Percentiles rank a stretch among this genome's conserved stretches.
phyloP scores from a whole-genome alignment of 495 filamentous ascomycete species.

The Neurospora discreta region DNA sequence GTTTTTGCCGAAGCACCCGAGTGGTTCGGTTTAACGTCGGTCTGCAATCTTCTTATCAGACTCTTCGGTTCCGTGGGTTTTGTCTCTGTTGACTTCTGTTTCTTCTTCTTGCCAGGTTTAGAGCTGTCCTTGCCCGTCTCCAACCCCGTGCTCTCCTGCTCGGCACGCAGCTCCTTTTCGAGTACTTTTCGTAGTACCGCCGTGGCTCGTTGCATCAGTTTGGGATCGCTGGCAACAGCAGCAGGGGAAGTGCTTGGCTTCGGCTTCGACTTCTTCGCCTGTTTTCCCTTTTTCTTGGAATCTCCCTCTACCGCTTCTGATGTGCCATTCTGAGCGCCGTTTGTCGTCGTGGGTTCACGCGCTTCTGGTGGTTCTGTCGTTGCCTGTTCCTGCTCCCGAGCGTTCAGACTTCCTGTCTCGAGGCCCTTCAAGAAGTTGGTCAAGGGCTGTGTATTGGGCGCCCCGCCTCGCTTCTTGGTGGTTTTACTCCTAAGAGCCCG shows the following conservation, averaged over 20 bases:
- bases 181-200: neutral
- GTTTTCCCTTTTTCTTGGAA: conserved; percentile 8
- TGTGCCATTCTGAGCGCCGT: neutral
- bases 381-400: neutral
- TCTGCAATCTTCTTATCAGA: neutral
- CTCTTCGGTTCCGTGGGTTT: neutral
- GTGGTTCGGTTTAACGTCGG: neutral
- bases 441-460: neutral
- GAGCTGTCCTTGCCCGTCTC: neutral
- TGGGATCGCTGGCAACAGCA: neutral
- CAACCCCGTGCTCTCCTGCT: neutral
- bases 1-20: neutral
- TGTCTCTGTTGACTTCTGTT: neutral
- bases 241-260: neutral
- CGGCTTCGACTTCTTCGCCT: conserved; percentile 5
- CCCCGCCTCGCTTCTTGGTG: neutral
- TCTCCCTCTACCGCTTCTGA: neutral
- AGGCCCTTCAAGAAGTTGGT: neutral
- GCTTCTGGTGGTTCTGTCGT: neutral
- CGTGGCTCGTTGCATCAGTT: neutral
- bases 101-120: neutral
- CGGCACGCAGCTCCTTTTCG: neutral
- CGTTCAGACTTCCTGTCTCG: neutral
- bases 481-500: neutral
- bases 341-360: neutral